A percentile compares a stretch with the other conserved stretches of the same genome.
Evolutionary conservation across 495 filamentous ascomycete genomes (phyloP).

Genomic region (Talaromyces adpressus): DNA sequence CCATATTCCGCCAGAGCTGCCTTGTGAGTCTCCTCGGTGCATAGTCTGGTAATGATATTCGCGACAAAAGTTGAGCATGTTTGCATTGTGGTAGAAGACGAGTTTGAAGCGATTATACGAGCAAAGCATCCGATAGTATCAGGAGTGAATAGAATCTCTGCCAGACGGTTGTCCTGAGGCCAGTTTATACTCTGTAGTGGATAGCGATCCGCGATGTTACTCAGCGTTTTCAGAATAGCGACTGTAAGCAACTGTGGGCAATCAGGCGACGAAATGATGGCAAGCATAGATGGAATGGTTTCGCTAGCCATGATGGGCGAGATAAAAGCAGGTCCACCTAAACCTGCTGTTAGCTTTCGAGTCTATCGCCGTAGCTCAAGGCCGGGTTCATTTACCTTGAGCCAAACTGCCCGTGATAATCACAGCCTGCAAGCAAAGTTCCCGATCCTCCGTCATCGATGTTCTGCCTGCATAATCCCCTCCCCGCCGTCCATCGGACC

Average conservation of each 20-base stretch:
- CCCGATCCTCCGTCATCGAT: conserved; percentile 45
- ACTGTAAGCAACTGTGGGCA: conserved; percentile 59
- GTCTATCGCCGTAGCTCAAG: not conserved
- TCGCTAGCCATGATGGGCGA: conserved; percentile 60
- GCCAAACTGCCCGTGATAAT: conserved; percentile 77
- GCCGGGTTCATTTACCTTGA: conserved; percentile 50
- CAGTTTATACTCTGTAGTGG: conserved; percentile 39
- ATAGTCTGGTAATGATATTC: conserved; percentile 62
- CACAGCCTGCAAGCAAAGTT: conserved; percentile 68
- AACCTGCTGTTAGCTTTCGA: conserved; percentile 4
- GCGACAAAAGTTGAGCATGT: conserved; percentile 63
- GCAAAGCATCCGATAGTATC: conserved; percentile 51
- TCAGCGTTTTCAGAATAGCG: conserved; percentile 67
- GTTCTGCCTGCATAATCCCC: not conserved
- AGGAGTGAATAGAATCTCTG: conserved; percentile 56
- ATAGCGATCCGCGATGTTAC: conserved; percentile 62
- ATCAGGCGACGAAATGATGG: conserved; percentile 56
- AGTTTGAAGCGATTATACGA: conserved; percentile 57
- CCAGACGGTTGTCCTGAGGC: conserved; percentile 42
- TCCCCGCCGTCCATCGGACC: conserved; percentile 15
- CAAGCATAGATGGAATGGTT: conserved; percentile 59
- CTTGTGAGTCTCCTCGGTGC: conserved; percentile 61
- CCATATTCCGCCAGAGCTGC: conserved; percentile 59
- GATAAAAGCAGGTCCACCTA: conserved; percentile 78
- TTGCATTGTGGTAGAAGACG: conserved; percentile 40